phyloP scores from a whole-genome alignment of 2,329 filamentous ascomycete genomes.

The Fusarium gaditjirri region DNA sequence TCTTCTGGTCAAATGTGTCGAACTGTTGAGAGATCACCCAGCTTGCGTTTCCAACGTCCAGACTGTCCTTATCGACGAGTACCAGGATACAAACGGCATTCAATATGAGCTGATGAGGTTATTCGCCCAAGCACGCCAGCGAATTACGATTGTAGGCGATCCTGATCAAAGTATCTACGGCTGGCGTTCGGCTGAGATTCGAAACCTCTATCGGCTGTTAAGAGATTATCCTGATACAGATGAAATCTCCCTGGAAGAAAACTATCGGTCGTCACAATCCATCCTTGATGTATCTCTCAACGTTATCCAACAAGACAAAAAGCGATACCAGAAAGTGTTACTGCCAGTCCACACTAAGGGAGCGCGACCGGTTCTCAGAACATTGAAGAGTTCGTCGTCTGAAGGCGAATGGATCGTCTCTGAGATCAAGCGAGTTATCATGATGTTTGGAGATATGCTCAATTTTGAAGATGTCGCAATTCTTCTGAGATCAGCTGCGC shows the following conservation, averaged over 20 bases:
- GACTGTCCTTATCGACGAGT: conserved; percentile 94
- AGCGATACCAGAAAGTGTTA: conserved; percentile 81
- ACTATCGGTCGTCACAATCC: conserved; percentile 89
- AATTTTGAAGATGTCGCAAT: conserved; percentile 84
- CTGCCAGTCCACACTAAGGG: conserved; percentile 84
- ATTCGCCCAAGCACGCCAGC: conserved; percentile 75
- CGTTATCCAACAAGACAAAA: conserved; percentile 90
- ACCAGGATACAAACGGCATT: conserved; percentile 95
- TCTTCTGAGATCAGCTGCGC: conserved; percentile 81
- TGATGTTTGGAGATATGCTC: conserved; percentile 79
- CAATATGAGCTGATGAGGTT: conserved; percentile 95
- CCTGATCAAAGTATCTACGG: conserved; percentile 98
- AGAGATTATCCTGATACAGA: conserved; percentile 80
- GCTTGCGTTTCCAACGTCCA: conserved; percentile 89
- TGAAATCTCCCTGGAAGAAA: conserved; percentile 88
- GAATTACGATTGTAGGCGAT: conserved; percentile 96
- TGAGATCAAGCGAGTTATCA: conserved; percentile 78
- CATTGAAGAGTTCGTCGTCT: conserved; percentile 72
- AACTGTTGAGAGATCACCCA: conserved; percentile 78
- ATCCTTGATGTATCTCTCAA: conserved; percentile 84
- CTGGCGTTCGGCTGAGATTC: conserved; percentile 91
- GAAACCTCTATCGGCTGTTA: conserved; percentile 84
- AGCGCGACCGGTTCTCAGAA: conserved; percentile 82
- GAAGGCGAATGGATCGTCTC: conserved; percentile 91
- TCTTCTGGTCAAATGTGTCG: conserved; percentile 82